Percentiles rank a stretch among this genome's conserved stretches.
phyloP scores from a whole-genome alignment of 805 yeast genomes.

The Saturnispora bothae region DNA sequence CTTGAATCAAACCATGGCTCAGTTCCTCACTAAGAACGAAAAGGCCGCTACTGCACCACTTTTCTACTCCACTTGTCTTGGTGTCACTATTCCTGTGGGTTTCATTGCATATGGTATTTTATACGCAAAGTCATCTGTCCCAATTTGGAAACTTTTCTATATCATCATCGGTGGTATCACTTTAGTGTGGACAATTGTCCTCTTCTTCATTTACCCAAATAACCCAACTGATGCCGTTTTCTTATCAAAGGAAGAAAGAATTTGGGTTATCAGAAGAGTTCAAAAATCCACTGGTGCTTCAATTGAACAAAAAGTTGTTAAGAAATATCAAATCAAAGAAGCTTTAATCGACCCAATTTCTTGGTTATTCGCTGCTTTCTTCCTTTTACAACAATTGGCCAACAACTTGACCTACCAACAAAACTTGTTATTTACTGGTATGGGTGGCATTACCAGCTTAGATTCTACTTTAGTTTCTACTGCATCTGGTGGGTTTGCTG shows the following conservation, averaged over 20 bases:
- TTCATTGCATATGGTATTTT: slow-evolving; percentile 21
- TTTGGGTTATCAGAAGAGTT: slow-evolving; percentile 33
- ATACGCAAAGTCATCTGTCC: slow-evolving; percentile 12
- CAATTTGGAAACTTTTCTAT: slow-evolving; percentile 38
- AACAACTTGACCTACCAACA: slow-evolving; percentile 18
- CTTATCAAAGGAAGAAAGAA: slow-evolving; percentile 28
- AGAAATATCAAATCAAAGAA: slow-evolving; percentile 36
- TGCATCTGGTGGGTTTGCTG: slow-evolving; percentile 18
- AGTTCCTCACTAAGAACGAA: slow-evolving; percentile 35
- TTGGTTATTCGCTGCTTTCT: slow-evolving; percentile 27
- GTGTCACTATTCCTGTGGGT: slow-evolving; percentile 32
- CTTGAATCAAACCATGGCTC: slow-evolving; percentile 37
- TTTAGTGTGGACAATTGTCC: slow-evolving; percentile 25
- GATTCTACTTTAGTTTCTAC: slow-evolving; percentile 17
- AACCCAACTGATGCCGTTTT: slow-evolving; percentile 41
- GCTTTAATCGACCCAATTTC: slow-evolving; percentile 36
- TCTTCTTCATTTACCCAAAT: slow-evolving; percentile 37
- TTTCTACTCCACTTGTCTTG: slow-evolving; percentile 33
- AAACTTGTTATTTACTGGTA: slow-evolving; percentile 12
- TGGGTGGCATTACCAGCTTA: slow-evolving; percentile 13
- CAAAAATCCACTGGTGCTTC: slow-evolving; percentile 27
- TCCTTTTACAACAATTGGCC: slow-evolving; percentile 17
- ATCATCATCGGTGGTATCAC: slow-evolving; percentile 45
- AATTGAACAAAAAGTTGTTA: slow-evolving; percentile 33
- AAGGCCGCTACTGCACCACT: slow-evolving; percentile 31